These are phyloP conservation scores for Nitzschia putrida DNA, from an alignment of 108 stramenopile genomes.

Conservation along the genomic window DNA sequence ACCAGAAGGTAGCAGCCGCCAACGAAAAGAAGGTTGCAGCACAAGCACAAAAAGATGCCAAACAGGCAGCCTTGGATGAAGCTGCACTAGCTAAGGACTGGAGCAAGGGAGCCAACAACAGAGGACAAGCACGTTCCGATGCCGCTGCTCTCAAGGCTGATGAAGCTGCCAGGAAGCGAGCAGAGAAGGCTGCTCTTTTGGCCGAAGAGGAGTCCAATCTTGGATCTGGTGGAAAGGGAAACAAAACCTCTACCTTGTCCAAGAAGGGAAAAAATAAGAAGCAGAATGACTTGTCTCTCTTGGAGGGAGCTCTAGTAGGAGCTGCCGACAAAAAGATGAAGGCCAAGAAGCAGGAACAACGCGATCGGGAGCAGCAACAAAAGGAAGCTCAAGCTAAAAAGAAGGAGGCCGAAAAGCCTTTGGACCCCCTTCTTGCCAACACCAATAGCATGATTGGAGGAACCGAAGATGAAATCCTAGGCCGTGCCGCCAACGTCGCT, in stretches of 20 bases:
- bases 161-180: conserved; percentile 68
- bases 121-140: conserved; percentile 47
- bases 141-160: conserved; percentile 75
- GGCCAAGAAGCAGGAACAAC: conserved; percentile 55
- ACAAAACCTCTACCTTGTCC: conserved; percentile 12
- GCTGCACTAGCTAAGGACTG: conserved; percentile 48
- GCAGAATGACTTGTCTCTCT: conserved; percentile 57
- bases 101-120: conserved; percentile 62
- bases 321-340: conserved; percentile 84
- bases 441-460: conserved; percentile 51
- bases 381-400: conserved; percentile 39
- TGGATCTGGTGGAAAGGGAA: conserved; percentile 46
- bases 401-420: conserved; percentile 34
- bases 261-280: conserved; percentile 33
- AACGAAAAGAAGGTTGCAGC: conserved; percentile 66
- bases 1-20: conserved; percentile 67
- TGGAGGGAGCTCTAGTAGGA: conserved; percentile 74
- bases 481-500: conserved; percentile 64
- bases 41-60: conserved; percentile 69
- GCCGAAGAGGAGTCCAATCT: conserved; percentile 67
- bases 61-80: conserved; percentile 46
- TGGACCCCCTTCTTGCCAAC: conserved; percentile 77
- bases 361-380: conserved; percentile 56
- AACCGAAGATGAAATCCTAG: conserved; percentile 43
- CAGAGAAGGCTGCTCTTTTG: conserved; percentile 72